phyloP scores from a whole-genome alignment of 108 stramenopile genomes.

The Cyclotella choctawhatcheeana region DNA sequence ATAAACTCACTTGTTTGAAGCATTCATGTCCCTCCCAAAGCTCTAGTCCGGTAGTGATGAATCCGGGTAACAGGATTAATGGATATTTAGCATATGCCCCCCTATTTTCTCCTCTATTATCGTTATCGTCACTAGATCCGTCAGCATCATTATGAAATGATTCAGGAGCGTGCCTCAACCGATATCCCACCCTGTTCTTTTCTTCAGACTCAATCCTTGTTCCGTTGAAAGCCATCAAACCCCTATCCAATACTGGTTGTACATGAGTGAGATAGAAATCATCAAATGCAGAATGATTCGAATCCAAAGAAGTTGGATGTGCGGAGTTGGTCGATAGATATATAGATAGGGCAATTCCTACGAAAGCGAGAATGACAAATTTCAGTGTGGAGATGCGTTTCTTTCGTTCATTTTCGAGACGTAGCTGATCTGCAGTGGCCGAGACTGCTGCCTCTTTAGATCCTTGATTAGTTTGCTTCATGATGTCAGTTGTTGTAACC shows the following conservation, averaged over 20 bases:
- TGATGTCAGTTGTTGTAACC: no score
- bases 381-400: not conserved
- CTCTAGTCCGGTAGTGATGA: conserved; percentile 88
- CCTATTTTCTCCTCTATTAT: conserved; percentile 19
- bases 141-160: not conserved
- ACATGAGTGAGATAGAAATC: conserved; percentile 37
- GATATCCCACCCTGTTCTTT: conserved; percentile 27
- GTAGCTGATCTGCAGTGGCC: not conserved
- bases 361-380: not conserved
- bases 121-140: no score
- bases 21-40: conserved; percentile 88
- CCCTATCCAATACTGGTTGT: conserved; percentile 40
- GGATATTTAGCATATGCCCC: conserved; percentile 80
- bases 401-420: not conserved
- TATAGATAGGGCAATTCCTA: not conserved
- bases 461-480: no score
- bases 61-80: conserved; percentile 88
- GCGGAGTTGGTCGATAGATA: conserved; percentile 1
- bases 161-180: conserved; percentile 9
- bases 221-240: conserved; percentile 21
- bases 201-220: conserved; percentile 23
- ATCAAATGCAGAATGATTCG: conserved; percentile 22
- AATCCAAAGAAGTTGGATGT: not conserved
- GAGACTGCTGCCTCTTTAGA: conserved; percentile 16
- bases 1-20: no score